These are phyloP conservation scores for Paramecium pentaurelia DNA, from an alignment of 73 alveolate species.

Conservation along the genomic window DNA sequence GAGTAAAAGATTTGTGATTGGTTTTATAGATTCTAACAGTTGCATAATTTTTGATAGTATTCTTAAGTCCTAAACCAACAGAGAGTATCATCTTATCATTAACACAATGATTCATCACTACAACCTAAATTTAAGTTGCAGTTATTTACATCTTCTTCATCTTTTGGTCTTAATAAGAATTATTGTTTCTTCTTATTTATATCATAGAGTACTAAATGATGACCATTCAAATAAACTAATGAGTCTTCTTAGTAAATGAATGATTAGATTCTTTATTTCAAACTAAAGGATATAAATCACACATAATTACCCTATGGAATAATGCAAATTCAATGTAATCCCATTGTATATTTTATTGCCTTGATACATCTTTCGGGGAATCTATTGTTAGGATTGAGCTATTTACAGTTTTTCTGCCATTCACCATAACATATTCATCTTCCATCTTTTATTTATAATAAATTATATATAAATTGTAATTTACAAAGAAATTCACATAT, in stretches of 20 bases:
- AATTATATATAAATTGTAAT: neutral
- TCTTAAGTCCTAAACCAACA: slow-evolving; percentile 13
- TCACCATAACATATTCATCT: slow-evolving; percentile 50
- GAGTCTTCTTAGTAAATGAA: neutral
- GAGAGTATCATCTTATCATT: slow-evolving; percentile 13
- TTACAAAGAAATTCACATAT: neutral
- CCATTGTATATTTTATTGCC: slow-evolving; percentile 1
- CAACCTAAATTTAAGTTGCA: neutral
- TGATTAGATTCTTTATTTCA: neutral
- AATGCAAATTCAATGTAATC: neutral
- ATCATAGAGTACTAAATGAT: slow-evolving; percentile 3
- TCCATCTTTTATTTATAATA: slow-evolving; percentile 1
- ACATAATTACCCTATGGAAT: neutral
- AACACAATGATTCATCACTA: slow-evolving; percentile 4
- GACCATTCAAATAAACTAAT: neutral
- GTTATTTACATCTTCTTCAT: neutral
- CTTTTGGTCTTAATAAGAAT: neutral
- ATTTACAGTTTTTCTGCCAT: slow-evolving; percentile 44
- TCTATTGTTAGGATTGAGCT: neutral
- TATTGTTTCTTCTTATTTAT: neutral
- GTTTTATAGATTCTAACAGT: slow-evolving; percentile 39
- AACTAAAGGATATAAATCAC: neutral
- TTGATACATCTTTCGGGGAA: slow-evolving; percentile 31
- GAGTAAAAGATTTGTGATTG: slow-evolving; percentile 9
- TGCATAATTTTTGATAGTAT: slow-evolving; percentile 32